Evolutionary conservation across 768 basidiomycete species (phyloP), one percentile per base, ranked within the genome.

Genomic region (Naganishia onofrii): DNA sequence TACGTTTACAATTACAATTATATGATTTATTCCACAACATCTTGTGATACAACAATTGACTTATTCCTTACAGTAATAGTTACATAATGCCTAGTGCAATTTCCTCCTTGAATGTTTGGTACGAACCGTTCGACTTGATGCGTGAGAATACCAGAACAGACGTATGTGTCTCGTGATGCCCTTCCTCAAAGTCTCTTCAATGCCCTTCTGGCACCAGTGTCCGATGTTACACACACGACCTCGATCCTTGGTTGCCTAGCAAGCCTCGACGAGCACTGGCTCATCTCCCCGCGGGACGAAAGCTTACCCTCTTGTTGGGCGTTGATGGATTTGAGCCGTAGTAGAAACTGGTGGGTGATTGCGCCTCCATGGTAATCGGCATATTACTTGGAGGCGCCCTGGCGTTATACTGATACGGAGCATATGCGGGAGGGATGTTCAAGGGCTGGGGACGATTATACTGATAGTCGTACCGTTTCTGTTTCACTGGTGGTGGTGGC

Each of bases 271-370:
- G 17, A 15, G 42, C 2, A 51, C 48, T 3, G 3, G 15, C 21
- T 51, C 48, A 51, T 51, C 48, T 51, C 13, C 32, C 19, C 2
- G 42, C 60, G 0, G 60, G 60, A 21, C 36, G 23, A 17, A 63
- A 63, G 60, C 60, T 63, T 2, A 63, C 60, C 23, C 38, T n/a
- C 38, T 63, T 63, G 23, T 44, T 42, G 23, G 60, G 60, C 23
- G 60, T 63, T 17, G 60, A 19, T 3, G 60, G 60, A 29, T 63
- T 63, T 26, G 60, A 63, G 60, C 60, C 38, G 38, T 63, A 63
- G 26, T 63, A 63, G 42, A 63, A 63, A 21, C 60, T 63, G 9
- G 60, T 63, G 23, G 60, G 60, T 26, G 60, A 63, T n/a, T 44
- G 60, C 10, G 42, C 60, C 23, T 63, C 60, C 60, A 63, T 29